phyloP scores from a whole-genome alignment of 345 rosid species.

The Erodium maritimum region DNA sequence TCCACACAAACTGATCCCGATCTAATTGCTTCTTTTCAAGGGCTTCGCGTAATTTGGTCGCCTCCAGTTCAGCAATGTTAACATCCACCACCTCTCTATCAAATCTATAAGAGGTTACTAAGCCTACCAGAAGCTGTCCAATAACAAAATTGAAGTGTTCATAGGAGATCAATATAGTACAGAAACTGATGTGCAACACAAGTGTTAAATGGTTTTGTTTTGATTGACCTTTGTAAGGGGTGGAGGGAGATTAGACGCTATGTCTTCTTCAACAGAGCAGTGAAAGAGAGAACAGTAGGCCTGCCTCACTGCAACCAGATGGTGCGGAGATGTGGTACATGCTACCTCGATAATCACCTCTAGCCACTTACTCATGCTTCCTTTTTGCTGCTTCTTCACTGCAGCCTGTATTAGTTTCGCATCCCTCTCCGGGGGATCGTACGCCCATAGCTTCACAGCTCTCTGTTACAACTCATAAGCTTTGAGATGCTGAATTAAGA shows the following conservation, averaged over 20 bases:
- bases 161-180: too few relatives aligned
- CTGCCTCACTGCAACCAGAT: slow-evolving; percentile 62
- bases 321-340: slow-evolving; percentile 60
- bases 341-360: slow-evolving; percentile 66
- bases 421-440: slow-evolving; percentile 77
- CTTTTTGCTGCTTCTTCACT: slow-evolving; percentile 29
- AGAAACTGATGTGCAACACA: too few relatives aligned
- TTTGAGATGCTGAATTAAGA: neutral
- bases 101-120: slow-evolving; percentile 25
- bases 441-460: slow-evolving; percentile 59
- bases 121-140: slow-evolving; percentile 42
- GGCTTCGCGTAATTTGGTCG: slow-evolving; percentile 47
- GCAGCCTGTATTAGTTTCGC: slow-evolving; percentile 57
- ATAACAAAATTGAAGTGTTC: neutral
- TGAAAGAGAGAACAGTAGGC: slow-evolving; percentile 57
- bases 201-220: too few relatives aligned
- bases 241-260: slow-evolving; percentile 25
- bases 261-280: slow-evolving; percentile 70
- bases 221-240: slow-evolving; percentile 53
- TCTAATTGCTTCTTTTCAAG: slow-evolving; percentile 44
- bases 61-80: slow-evolving; percentile 47
- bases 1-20: slow-evolving; percentile 45
- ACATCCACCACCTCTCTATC: slow-evolving; percentile 47
- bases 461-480: slow-evolving; percentile 30
- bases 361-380: slow-evolving; percentile 22